A percentile compares a stretch with the other conserved stretches of the same genome.
Conservation (phyloP, 1,139 yeast species). For the Geotrichum histeridarum region DNA sequence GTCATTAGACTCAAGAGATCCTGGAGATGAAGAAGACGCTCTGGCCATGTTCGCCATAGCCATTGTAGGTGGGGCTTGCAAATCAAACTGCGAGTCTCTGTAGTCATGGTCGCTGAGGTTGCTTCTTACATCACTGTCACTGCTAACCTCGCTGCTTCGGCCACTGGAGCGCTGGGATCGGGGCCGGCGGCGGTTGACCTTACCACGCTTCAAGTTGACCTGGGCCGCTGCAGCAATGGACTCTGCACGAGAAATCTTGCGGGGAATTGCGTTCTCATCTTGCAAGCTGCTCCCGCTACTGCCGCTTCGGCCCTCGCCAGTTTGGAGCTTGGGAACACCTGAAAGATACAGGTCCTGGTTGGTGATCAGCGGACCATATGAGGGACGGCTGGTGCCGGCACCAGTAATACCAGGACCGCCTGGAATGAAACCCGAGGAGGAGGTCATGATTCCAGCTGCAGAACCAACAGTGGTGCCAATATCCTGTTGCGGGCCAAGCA, state of each 20-base stretch:
- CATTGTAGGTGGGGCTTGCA: not conserved
- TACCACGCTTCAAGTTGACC: slow-evolving; percentile 13
- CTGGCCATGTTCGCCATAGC: not conserved
- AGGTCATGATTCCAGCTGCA: not conserved
- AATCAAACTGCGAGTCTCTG: not conserved
- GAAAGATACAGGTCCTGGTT: slow-evolving; percentile 1
- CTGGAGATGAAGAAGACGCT: not conserved
- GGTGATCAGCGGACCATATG: not conserved
- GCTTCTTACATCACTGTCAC: not conserved
- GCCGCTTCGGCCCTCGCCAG: not conserved
- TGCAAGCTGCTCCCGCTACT: not conserved
- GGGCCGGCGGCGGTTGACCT: slow-evolving; percentile 14
- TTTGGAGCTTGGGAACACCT: slow-evolving; percentile 1
- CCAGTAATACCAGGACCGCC: not conserved
- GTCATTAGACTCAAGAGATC: slow-evolving; percentile 1
- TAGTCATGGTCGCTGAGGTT: not conserved
- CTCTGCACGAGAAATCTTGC: slow-evolving; percentile 10
- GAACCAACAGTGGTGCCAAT: not conserved
- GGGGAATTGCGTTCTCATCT: slow-evolving; percentile 1
- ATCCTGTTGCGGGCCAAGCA: slow-evolving; percentile 4
- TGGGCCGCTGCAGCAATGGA: slow-evolving; percentile 11
- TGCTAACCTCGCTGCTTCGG: not conserved
- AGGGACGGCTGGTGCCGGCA: not conserved
- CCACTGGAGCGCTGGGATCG: not conserved
- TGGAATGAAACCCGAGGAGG: not conserved